Conservation (phyloP, 305 asterid species). For the Petunia hybrid region DNA sequence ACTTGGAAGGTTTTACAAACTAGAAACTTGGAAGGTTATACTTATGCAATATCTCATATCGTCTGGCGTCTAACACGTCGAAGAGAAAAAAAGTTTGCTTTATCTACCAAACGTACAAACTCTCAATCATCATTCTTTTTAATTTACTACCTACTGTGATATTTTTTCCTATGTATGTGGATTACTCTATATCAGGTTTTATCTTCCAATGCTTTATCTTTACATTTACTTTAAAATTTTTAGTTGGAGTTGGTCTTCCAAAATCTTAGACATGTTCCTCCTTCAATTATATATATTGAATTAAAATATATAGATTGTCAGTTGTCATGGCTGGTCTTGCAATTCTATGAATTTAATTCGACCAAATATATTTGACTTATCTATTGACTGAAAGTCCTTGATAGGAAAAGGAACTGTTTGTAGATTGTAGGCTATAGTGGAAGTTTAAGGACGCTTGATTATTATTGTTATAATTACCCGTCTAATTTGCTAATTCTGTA, state of each 20-base stretch:
- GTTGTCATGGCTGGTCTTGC: background rate
- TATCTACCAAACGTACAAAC: constrained; percentile 37
- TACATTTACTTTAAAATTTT: background rate
- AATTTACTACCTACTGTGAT: background rate
- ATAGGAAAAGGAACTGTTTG: too few relatives aligned
- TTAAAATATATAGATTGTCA: background rate
- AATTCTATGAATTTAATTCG: background rate
- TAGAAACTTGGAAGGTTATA: too few relatives aligned
- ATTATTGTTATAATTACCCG: too few relatives aligned
- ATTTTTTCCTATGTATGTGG: constrained; percentile 10
- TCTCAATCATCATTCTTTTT: constrained; percentile 22
- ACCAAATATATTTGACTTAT: background rate
- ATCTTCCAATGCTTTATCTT: background rate
- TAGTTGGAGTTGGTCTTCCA: constrained; percentile 38
- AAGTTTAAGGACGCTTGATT: too few relatives aligned
- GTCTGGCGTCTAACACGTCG: background rate
- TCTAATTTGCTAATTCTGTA: too few relatives aligned
- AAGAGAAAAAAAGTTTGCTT: background rate
- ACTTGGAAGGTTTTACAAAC: too few relatives aligned
- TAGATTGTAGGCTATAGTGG: too few relatives aligned
- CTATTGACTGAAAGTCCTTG: background rate
- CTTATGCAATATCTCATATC: too few relatives aligned
- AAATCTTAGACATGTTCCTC: constrained; percentile 1
- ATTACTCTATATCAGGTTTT: constrained; percentile 11
- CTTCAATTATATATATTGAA: background rate